Percentiles rank a stretch among this genome's conserved stretches.
These are phyloP conservation scores for Schizosaccharomyces versatilis DNA, from an alignment of 1,139 yeast genomes.

Conservation along the genomic window DNA sequence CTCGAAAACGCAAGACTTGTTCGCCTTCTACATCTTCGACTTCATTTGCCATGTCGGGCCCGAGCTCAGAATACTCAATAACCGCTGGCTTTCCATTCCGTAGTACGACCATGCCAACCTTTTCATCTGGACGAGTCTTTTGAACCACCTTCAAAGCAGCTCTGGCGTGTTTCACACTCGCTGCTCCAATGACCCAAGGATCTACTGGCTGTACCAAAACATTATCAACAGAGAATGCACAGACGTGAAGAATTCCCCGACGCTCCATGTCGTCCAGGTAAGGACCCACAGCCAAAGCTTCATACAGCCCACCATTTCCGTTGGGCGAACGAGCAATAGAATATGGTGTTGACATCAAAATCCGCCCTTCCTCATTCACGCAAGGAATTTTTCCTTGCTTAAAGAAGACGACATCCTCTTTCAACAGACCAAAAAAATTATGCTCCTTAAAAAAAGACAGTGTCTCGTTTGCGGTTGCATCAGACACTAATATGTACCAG, in stretches of 20 bases:
- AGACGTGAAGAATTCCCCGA: constrained; percentile 71
- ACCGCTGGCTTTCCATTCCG: constrained; percentile 54
- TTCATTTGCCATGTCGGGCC: constrained; percentile 47
- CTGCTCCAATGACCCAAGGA: constrained; percentile 76
- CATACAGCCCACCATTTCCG: constrained; percentile 93
- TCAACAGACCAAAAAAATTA: constrained; percentile 45
- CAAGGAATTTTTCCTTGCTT: constrained; percentile 95
- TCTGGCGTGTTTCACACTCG: constrained; percentile 38
- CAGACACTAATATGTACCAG: constrained; percentile 92
- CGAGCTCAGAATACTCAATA: constrained; percentile 83
- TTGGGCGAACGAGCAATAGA: constrained; percentile 74
- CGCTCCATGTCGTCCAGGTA: constrained; percentile 43
- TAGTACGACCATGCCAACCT: constrained; percentile 76
- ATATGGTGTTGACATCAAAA: constrained; percentile 36
- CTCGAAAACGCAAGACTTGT: constrained; percentile 45
- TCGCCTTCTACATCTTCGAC: constrained; percentile 29
- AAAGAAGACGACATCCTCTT: constrained; percentile 47
- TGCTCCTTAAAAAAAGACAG: constrained; percentile 42
- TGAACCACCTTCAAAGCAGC: constrained; percentile 90
- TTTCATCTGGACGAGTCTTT: constrained; percentile 67
- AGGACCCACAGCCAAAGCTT: constrained; percentile 46
- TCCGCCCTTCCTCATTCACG: constrained; percentile 48
- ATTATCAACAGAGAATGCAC: constrained; percentile 94
- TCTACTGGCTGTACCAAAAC: constrained; percentile 83
- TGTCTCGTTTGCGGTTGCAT: constrained; percentile 66